These are phyloP conservation scores for Abrus precatorius DNA, from an alignment of 306 rosid species.

Conservation along the genomic window DNA sequence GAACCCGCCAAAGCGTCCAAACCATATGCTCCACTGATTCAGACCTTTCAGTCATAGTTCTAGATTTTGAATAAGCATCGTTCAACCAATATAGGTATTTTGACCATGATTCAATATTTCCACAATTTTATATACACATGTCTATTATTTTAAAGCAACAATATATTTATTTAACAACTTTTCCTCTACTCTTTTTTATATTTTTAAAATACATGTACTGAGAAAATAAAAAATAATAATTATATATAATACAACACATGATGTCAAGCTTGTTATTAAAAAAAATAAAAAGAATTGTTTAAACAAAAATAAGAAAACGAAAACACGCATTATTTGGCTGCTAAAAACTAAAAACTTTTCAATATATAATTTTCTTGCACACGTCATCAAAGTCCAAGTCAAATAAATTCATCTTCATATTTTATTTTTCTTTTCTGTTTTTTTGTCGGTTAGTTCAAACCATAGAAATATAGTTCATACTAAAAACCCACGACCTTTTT, in stretches of 20 bases:
- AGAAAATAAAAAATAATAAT: no score
- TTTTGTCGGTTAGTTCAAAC: not conserved
- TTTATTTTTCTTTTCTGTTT: not conserved
- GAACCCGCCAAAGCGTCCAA: conserved; percentile 25
- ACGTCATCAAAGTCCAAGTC: conserved; percentile 46
- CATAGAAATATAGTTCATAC: not conserved
- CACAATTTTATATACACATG: conserved; percentile 10
- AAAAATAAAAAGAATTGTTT: not conserved
- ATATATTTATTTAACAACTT: no score
- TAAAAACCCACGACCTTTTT: conserved; percentile 35
- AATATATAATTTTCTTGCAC: not conserved
- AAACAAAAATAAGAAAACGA: not conserved
- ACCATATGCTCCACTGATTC: conserved; percentile 27
- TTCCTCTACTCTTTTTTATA: no score
- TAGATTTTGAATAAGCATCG: conserved; percentile 45
- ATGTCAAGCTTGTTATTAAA: no score
- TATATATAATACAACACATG: no score
- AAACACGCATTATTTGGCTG: conserved; percentile 30
- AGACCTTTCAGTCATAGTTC: conserved; percentile 13
- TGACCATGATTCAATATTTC: conserved; percentile 39
- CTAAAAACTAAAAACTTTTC: not conserved
- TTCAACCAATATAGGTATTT: conserved; percentile 19
- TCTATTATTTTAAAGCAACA: no score
- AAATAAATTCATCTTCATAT: conserved; percentile 42
- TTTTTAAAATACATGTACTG: no score